Evolutionary conservation across 108 stramenopile genomes (phyloP).

Genomic region (Asterionellopsis glacialis): DNA sequence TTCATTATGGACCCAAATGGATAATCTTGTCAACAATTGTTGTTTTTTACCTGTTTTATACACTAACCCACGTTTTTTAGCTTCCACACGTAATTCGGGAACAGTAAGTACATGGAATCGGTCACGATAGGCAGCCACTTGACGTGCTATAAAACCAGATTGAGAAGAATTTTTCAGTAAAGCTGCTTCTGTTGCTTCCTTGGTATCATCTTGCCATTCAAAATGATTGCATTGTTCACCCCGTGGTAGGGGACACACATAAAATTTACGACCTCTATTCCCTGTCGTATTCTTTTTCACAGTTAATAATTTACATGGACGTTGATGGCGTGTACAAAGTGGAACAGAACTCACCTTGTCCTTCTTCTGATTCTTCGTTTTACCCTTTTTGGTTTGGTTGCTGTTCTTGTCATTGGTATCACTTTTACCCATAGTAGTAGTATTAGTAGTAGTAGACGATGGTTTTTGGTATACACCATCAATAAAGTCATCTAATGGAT

Average conservation of each 20-base stretch:
- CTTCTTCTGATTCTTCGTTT: conserved; percentile 7
- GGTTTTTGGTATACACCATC: conserved; percentile 55
- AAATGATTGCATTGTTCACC: conserved; percentile 89
- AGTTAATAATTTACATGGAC: conserved; percentile 64
- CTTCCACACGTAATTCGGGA: conserved; percentile 67
- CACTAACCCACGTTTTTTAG: conserved; percentile 45
- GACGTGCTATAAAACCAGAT: conserved; percentile 78
- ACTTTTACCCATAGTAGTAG: neutral
- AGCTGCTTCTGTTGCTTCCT: conserved; percentile 48
- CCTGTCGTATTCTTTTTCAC: conserved; percentile 73
- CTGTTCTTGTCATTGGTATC: neutral
- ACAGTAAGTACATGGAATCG: conserved; percentile 65
- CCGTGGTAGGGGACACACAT: conserved; percentile 73
- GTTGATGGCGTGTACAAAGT: conserved; percentile 66
- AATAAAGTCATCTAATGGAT: conserved; percentile 82
- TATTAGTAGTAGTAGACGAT: neutral
- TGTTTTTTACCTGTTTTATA: conserved; percentile 64
- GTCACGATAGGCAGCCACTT: conserved; percentile 58
- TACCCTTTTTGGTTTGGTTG: conserved; percentile 18
- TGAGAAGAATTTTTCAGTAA: conserved; percentile 56
- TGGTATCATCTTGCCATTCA: conserved; percentile 85
- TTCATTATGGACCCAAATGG: conserved; percentile 81
- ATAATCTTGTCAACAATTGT: conserved; percentile 62
- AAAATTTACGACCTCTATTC: conserved; percentile 87
- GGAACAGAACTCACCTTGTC: conserved; percentile 25